These are phyloP conservation scores for Calonectria pseudoturangicola DNA, from an alignment of 2,329 filamentous ascomycete species.

Conservation along the genomic window DNA sequence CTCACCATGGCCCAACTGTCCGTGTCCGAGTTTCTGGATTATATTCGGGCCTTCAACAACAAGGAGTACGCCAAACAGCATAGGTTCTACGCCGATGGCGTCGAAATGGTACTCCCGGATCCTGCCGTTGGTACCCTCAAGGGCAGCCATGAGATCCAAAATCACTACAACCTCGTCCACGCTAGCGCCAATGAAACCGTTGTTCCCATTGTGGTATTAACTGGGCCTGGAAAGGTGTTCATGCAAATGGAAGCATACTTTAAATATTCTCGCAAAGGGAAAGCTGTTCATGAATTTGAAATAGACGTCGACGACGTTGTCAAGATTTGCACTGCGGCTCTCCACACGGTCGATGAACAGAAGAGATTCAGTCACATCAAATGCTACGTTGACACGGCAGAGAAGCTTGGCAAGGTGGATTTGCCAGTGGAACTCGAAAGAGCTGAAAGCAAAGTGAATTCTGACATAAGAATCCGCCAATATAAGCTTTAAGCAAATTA, in stretches of 20 bases:
- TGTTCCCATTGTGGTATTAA: conserved; percentile 19
- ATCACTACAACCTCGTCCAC: conserved; percentile 25
- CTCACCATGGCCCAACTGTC: conserved; percentile 10
- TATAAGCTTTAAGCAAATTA: background rate
- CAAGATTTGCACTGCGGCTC: conserved; percentile 23
- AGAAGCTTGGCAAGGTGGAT: conserved; percentile 24
- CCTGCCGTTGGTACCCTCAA: conserved; percentile 4
- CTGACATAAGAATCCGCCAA: background rate
- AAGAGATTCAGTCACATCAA: conserved; percentile 8
- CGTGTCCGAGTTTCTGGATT: conserved; percentile 19
- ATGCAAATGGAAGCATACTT: conserved; percentile 33
- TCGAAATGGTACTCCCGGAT: conserved; percentile 20
- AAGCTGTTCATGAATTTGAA: conserved; percentile 36
- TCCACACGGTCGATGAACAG: conserved; percentile 10
- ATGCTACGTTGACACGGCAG: conserved; percentile 13
- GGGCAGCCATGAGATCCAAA: conserved; percentile 18
- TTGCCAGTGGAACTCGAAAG: background rate
- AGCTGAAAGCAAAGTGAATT: background rate
- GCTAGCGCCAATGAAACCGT: conserved; percentile 30
- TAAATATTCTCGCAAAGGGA: conserved; percentile 20
- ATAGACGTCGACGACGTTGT: conserved; percentile 27
- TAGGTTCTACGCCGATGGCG: conserved; percentile 22
- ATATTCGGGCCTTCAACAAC: conserved; percentile 30
- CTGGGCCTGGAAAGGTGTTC: conserved; percentile 25
- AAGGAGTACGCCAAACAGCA: conserved; percentile 25